Evolutionary conservation across 2,329 filamentous ascomycete species (phyloP).

Genomic region (Fusarium equiseti): DNA sequence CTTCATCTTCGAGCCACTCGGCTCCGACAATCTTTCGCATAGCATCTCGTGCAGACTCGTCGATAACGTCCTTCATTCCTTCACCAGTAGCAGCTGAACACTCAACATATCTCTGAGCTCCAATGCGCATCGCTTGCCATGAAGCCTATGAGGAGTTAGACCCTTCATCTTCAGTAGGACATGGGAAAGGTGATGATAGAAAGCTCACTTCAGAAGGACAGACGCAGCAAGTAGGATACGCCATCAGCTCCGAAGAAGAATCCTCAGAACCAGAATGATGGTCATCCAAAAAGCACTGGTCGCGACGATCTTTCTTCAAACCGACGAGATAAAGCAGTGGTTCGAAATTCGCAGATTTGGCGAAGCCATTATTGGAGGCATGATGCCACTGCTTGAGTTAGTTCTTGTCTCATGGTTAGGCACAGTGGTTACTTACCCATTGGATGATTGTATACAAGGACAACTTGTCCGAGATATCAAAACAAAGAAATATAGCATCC

Average conservation of each 20-base stretch:
- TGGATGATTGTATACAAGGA: conserved; percentile 52
- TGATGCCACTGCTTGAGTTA: conserved; percentile 48
- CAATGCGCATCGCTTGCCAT: conserved; percentile 51
- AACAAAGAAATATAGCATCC: conserved; percentile 56
- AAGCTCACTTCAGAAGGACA: conserved; percentile 47
- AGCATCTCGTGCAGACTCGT: conserved; percentile 45
- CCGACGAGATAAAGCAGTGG: conserved; percentile 52
- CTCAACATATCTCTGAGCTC: conserved; percentile 50
- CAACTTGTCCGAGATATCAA: conserved; percentile 53
- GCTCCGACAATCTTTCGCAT: conserved; percentile 34
- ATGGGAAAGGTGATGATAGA: rapidly evolving
- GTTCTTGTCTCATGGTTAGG: rapidly evolving
- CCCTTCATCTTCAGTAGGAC: rapidly evolving
- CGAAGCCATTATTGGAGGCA: conserved; percentile 48
- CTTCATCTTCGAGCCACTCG: conserved; percentile 7
- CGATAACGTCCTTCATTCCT: conserved; percentile 50
- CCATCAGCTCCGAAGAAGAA: conserved; percentile 20
- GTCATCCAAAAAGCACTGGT: conserved; percentile 42
- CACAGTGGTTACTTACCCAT: conserved; percentile 49
- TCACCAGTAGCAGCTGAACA: conserved; percentile 55
- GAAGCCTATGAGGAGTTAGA: conserved; percentile 44
- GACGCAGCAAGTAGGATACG: conserved; percentile 50
- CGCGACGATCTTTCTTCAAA: conserved; percentile 52
- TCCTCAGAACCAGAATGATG: conserved; percentile 25
- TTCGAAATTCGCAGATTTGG: conserved; percentile 21